Evolutionary conservation across 148 eudicot species (phyloP).

Genomic region (Chenopodium suecicum): DNA sequence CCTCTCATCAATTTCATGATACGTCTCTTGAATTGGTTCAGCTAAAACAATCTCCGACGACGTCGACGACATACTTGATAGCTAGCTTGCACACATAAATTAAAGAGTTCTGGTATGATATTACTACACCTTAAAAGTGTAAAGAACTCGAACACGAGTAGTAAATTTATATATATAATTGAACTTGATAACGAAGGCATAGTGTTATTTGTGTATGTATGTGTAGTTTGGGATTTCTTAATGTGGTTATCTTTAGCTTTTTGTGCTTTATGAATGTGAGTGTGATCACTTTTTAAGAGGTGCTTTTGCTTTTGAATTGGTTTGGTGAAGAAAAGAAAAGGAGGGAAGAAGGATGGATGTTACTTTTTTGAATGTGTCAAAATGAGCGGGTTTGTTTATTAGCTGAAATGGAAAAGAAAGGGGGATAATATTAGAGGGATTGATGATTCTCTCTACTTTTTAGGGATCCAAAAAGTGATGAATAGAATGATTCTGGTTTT

Average conservation of each 20-base stretch:
- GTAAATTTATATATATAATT: slow-evolving; percentile 7
- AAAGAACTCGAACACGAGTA: not conserved
- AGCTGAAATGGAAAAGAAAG: not conserved
- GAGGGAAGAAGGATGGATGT: not conserved
- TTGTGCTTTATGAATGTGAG: slow-evolving; percentile 9
- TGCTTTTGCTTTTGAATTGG: slow-evolving; percentile 18
- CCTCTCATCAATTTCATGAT: slow-evolving; percentile 24
- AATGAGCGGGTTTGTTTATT: slow-evolving; percentile 9
- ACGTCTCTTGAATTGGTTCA: slow-evolving; percentile 48
- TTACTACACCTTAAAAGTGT: no score
- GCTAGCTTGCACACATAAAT: no score
- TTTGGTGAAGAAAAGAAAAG: slow-evolving; percentile 13
- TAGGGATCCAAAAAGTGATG: not conserved
- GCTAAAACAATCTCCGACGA: slow-evolving; percentile 66
- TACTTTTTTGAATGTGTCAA: slow-evolving; percentile 32
- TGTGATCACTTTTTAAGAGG: slow-evolving; percentile 11
- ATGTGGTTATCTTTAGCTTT: slow-evolving; percentile 38
- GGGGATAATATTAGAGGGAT: not conserved
- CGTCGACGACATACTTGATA: no score
- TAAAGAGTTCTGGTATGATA: no score
- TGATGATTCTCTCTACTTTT: not conserved
- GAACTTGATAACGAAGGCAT: not conserved
- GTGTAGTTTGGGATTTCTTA: slow-evolving; percentile 27
- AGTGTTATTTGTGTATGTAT: not conserved
- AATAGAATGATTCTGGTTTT: not conserved